Conservation (phyloP, 441 rosid species). For the Croton laevigatus region DNA sequence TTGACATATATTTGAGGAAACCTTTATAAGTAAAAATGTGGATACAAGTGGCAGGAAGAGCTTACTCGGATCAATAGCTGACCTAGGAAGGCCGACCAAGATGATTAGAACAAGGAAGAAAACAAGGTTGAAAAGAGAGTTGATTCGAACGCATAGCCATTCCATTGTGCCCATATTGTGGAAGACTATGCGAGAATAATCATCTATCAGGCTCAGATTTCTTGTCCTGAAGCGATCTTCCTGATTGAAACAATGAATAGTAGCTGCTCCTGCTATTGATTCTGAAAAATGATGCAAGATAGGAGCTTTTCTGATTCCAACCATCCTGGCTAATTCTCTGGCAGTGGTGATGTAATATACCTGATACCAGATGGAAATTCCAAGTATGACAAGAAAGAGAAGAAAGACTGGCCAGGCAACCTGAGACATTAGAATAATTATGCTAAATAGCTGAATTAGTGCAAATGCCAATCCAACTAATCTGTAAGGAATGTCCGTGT, state of each 20-base stretch:
- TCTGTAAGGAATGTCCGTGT: slow-evolving; percentile 64
- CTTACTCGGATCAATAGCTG: slow-evolving; percentile 61
- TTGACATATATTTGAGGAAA: too few species aligned
- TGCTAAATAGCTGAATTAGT: slow-evolving; percentile 53
- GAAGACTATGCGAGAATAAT: slow-evolving; percentile 52
- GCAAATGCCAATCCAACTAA: slow-evolving; percentile 67
- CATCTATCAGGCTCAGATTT: slow-evolving; percentile 41
- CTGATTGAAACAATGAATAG: slow-evolving; percentile 57
- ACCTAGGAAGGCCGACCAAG: slow-evolving; percentile 55
- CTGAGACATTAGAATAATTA: slow-evolving; percentile 51
- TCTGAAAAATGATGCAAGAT: slow-evolving; percentile 68
- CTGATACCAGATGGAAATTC: slow-evolving; percentile 63
- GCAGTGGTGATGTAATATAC: slow-evolving; percentile 63
- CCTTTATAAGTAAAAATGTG: too few species aligned
- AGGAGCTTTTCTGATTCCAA: slow-evolving; percentile 62
- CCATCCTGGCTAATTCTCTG: slow-evolving; percentile 73
- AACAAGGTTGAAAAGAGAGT: slow-evolving; percentile 59
- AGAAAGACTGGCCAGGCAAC: slow-evolving; percentile 58
- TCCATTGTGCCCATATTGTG: slow-evolving; percentile 66
- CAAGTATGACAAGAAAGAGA: slow-evolving; percentile 49
- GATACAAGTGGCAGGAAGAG: slow-evolving; percentile 6
- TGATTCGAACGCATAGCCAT: slow-evolving; percentile 59
- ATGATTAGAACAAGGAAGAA: slow-evolving; percentile 56
- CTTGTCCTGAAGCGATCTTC: slow-evolving; percentile 49
- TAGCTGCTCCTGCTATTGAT: slow-evolving; percentile 48